Evolutionary conservation across 2,329 filamentous ascomycete species (phyloP).

Genomic region (Celoporthe dispersa): DNA sequence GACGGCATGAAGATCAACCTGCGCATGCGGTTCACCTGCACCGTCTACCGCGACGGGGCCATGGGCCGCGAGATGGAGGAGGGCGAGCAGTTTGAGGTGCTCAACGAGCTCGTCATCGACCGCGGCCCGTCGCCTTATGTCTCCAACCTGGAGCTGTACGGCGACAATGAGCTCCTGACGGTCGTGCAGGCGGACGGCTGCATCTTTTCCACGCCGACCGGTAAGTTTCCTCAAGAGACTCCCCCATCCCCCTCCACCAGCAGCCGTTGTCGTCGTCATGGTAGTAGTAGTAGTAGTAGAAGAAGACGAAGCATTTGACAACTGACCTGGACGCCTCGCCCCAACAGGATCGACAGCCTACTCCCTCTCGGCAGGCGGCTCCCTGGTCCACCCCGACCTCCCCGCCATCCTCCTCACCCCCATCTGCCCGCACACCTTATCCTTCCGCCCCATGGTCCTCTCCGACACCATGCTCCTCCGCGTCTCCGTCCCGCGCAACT

Average conservation of each 20-base stretch:
- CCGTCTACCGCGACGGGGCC: conserved; percentile 78
- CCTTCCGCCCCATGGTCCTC: conserved; percentile 96
- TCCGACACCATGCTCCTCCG: conserved; percentile 93
- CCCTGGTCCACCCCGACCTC: conserved; percentile 94
- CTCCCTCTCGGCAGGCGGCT: conserved; percentile 92
- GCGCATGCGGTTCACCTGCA: conserved; percentile 98
- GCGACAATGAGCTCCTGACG: conserved; percentile 91
- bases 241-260: background rate
- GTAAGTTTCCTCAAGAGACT: too few relatives aligned
- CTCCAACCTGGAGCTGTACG: conserved; percentile 94
- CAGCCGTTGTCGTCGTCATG: background rate
- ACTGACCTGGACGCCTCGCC: conserved; percentile 21
- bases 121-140: conserved; percentile 96
- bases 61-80: conserved; percentile 73
- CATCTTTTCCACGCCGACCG: conserved; percentile 96
- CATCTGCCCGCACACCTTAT: conserved; percentile 95
- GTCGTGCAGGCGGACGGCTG: conserved; percentile 96
- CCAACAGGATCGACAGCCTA: conserved; percentile 79
- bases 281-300: background rate
- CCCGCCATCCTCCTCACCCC: conserved; percentile 95
- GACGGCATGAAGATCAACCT: conserved; percentile 96
- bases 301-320: too few relatives aligned
- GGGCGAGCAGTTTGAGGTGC: conserved; percentile 94
- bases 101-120: conserved; percentile 98
- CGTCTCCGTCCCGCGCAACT: conserved; percentile 81